Base-by-base conservation (phyloP, 352 stramenopile species). In the Phytophthora agathidicida region DNA sequence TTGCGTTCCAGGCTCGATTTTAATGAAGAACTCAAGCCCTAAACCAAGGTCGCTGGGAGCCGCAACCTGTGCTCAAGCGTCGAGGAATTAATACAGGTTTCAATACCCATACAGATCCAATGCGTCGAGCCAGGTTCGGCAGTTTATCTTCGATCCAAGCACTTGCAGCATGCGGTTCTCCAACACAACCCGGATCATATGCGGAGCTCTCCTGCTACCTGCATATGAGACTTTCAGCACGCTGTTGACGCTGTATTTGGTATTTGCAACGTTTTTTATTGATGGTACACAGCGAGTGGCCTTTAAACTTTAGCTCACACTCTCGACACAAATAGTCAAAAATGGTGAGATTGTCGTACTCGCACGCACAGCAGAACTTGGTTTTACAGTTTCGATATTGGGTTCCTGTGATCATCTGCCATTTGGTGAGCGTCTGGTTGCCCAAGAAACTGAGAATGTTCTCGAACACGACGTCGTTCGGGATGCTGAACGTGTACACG, bases 351-450 rank as follows among this genome's bases (percentile, higher is more conserved):
- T 55, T 70, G 46, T 75, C 65, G 35, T 71, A 53, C 38, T 75
- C 65, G 28, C 65, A 75, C 22, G 44, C 35, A 30, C 60, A 65
- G 38, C 60, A 75, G 31, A 42, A 52, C 2, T 17, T 43, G 17
- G 42, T 45, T 22, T 71, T 39, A 42, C 66, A 75, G 1, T 45
- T 1, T 1, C 14, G 10, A 33, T 62, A 75, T 1, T 7, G 26
- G 23, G 65, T 50, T 10, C 66, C 60, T 26, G 61, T 72, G 22
- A 69, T 37, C 13, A 30, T 31, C 23, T 76, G 66, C 33, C 71
- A 35, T 44, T 75, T 75, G 13, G 51, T 68, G 24, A 72, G 55
- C 17, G 55, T 44, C 41, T 75, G 67, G 31, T 75, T 73, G 24
- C 42, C 28, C 24, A 76, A 33, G 26, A 67, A 76, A 6, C 16